Evolutionary conservation across 1,284 basidiomycete genomes (phyloP).

Genomic region (Anthracocystis setariae): DNA sequence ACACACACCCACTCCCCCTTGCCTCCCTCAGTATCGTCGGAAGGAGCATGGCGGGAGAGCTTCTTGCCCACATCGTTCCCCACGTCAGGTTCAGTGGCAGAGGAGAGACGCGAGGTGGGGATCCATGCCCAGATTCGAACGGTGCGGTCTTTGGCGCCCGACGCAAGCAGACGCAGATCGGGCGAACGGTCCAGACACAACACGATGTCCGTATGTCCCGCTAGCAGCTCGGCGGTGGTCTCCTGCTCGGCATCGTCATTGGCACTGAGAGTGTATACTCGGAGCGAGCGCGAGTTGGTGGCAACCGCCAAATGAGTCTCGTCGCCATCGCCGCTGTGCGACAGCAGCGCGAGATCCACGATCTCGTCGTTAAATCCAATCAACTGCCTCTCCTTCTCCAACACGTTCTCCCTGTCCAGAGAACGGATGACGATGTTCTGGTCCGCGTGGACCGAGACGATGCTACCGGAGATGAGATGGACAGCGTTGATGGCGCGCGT

Average conservation of each 20-base stretch:
- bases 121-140: conserved; percentile 79
- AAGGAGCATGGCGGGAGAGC: background rate
- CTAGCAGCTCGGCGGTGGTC: conserved; percentile 53
- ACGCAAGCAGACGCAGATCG: conserved; percentile 80
- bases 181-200: conserved; percentile 80
- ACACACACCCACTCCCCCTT: conserved; percentile 79
- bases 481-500: conserved; percentile 59
- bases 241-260: conserved; percentile 22
- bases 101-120: conserved; percentile 58
- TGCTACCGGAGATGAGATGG: conserved; percentile 51
- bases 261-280: conserved; percentile 76
- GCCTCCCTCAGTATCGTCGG: background rate
- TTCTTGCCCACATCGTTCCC: conserved; percentile 15
- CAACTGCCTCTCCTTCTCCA: conserved; percentile 75
- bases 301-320: conserved; percentile 88
- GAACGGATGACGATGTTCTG: conserved; percentile 87
- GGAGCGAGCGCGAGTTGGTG: conserved; percentile 91
- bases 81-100: background rate
- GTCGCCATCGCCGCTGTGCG: conserved; percentile 5
- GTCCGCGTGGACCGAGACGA: conserved; percentile 88
- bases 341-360: conserved; percentile 76
- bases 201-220: conserved; percentile 84
- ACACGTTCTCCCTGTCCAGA: conserved; percentile 70
- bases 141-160: conserved; percentile 90
- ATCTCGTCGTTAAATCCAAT: conserved; percentile 99